Conservation (phyloP, 2,329 filamentous ascomycete species). For the Botrytis hyacinthi region DNA sequence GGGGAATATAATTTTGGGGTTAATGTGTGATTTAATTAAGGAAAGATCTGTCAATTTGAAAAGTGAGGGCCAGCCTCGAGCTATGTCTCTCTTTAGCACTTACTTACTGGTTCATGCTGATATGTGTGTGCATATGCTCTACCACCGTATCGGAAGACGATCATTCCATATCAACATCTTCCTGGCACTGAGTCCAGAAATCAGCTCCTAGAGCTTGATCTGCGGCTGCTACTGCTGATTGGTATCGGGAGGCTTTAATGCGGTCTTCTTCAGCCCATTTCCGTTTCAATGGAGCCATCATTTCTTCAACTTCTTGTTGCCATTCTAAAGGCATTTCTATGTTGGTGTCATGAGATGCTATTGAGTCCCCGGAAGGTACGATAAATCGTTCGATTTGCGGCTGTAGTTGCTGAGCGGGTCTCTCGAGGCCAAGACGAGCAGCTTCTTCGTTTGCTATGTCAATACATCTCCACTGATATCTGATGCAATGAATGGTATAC, state of each 20-base stretch:
- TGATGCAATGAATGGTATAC: rapidly evolving
- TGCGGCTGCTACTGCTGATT: background rate
- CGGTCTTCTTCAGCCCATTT: background rate
- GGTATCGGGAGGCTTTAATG: background rate
- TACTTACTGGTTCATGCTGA: background rate
- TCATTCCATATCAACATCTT: background rate
- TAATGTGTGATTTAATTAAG: background rate
- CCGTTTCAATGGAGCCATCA: background rate
- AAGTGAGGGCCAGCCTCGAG: background rate
- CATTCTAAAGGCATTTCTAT: background rate
- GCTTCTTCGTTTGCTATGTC: background rate
- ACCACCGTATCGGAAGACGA: background rate
- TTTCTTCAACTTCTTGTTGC: background rate
- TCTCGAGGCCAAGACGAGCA: no score
- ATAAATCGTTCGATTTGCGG: background rate
- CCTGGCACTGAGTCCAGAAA: background rate
- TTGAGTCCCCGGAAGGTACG: background rate
- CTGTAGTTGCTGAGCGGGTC: background rate
- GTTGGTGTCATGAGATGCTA: rapidly evolving
- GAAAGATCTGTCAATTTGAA: background rate
- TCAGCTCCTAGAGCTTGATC: background rate
- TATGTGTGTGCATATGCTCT: background rate
- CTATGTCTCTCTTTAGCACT: background rate
- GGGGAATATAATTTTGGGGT: background rate
- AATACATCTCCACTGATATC: rapidly evolving